A percentile compares a stretch with the other conserved stretches of the same genome.
Conservation (phyloP, 306 rosid genomes). For the Astragalus glycyphyllos region DNA sequence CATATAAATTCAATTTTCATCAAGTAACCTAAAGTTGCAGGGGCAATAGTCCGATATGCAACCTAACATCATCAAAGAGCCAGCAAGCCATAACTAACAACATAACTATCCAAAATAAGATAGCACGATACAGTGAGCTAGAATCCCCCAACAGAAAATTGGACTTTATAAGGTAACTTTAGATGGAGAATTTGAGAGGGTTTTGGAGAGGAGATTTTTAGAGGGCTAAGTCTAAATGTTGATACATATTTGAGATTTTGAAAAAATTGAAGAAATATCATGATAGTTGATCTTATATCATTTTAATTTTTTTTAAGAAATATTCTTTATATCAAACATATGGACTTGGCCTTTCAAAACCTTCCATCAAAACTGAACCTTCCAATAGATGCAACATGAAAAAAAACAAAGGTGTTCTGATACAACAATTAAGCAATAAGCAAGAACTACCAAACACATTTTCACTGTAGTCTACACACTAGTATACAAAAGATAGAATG, state of each 20-base stretch:
- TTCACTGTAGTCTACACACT: not conserved
- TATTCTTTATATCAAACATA: no score
- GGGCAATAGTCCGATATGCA: constrained; percentile 1
- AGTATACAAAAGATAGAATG: constrained; percentile 12
- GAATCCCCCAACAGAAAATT: constrained; percentile 19
- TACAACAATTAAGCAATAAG: constrained; percentile 23
- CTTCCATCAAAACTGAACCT: no score
- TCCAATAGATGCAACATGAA: not conserved
- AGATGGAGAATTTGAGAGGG: no score
- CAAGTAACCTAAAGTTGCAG: constrained; percentile 4
- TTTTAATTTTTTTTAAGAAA: no score
- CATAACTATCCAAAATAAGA: constrained; percentile 27
- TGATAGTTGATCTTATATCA: no score
- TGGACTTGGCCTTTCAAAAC: no score
- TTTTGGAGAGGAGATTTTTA: no score
- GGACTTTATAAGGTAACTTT: not conserved
- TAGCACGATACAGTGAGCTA: not conserved
- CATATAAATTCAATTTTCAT: constrained; percentile 23
- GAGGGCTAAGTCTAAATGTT: no score
- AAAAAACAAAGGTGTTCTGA: not conserved
- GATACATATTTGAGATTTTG: no score
- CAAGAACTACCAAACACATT: no score
- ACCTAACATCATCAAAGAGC: constrained; percentile 33
- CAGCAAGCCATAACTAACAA: constrained; percentile 5
- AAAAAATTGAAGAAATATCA: no score